phyloP scores from a whole-genome alignment of 164 flowering plant genomes.

The Stephania japonica region DNA sequence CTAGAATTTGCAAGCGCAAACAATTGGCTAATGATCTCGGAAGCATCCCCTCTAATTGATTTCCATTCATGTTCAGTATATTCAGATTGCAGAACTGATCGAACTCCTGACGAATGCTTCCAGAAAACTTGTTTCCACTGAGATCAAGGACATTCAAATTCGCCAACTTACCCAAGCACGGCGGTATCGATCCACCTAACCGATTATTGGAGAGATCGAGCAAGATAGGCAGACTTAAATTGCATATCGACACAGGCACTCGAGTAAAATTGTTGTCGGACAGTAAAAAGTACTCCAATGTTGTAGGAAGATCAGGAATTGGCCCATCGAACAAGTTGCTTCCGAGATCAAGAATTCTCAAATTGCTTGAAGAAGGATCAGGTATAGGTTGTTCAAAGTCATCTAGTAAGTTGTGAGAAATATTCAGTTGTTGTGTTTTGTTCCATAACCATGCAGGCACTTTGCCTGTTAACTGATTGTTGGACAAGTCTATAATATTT shows the following conservation, averaged over 20 bases:
- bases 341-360: too few relatives aligned
- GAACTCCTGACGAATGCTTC: slow-evolving; percentile 34
- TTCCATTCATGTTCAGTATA: slow-evolving; percentile 41
- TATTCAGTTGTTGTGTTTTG: slow-evolving; percentile 12
- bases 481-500: background rate
- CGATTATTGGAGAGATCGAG: slow-evolving; percentile 46
- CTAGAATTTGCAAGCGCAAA: slow-evolving; percentile 38
- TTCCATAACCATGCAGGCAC: background rate
- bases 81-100: slow-evolving; percentile 22
- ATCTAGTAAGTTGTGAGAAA: background rate
- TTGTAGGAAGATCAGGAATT: slow-evolving; percentile 23
- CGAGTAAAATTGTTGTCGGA: slow-evolving; percentile 20
- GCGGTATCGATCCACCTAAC: slow-evolving; percentile 38
- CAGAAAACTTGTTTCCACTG: slow-evolving; percentile 31
- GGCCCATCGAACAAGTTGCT: slow-evolving; percentile 27
- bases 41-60: slow-evolving; percentile 37
- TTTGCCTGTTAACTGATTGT: background rate
- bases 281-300: slow-evolving; percentile 28
- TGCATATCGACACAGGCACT: slow-evolving; percentile 41
- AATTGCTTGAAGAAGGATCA: too few relatives aligned
- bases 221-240: slow-evolving; percentile 22
- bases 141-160: slow-evolving; percentile 41
- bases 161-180: slow-evolving; percentile 24
- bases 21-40: slow-evolving; percentile 52
- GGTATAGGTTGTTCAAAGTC: background rate